Evolutionary conservation across 2,329 filamentous ascomycete genomes (phyloP).

Genomic region (Microascus cirrosus): DNA sequence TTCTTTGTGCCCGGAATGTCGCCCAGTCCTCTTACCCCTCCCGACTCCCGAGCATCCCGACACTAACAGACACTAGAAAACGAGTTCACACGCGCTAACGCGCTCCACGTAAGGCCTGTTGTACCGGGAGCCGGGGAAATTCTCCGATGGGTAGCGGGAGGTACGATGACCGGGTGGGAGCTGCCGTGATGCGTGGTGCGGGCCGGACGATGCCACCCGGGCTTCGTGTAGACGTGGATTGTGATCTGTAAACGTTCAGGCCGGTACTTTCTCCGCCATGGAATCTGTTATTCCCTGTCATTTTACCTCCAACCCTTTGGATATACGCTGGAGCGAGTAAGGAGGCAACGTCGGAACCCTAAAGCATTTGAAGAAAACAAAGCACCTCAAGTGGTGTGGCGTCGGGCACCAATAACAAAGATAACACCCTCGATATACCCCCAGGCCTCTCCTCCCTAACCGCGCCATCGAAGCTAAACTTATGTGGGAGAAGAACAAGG

Average conservation of each 20-base stretch:
- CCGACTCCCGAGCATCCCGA: background rate
- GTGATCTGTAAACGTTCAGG: background rate
- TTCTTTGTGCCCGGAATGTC: background rate
- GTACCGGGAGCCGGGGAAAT: background rate
- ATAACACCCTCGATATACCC: background rate
- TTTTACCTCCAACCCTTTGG: background rate
- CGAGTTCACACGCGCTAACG: background rate
- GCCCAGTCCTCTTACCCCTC: background rate
- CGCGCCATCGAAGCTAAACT: background rate
- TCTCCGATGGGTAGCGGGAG: background rate
- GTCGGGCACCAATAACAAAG: background rate
- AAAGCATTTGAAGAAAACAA: background rate
- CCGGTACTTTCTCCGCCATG: background rate
- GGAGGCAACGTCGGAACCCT: background rate
- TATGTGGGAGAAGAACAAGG: background rate
- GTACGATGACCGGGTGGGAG: background rate
- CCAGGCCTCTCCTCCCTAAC: background rate
- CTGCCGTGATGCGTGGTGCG: background rate
- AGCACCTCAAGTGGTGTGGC: background rate
- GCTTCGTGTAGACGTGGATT: background rate
- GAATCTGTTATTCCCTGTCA: background rate
- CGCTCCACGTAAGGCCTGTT: background rate
- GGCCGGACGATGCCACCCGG: background rate
- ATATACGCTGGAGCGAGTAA: background rate
- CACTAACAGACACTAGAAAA: background rate